Evolutionary conservation across 129 eudicot species (phyloP).

Genomic region (Centella asiatica): DNA sequence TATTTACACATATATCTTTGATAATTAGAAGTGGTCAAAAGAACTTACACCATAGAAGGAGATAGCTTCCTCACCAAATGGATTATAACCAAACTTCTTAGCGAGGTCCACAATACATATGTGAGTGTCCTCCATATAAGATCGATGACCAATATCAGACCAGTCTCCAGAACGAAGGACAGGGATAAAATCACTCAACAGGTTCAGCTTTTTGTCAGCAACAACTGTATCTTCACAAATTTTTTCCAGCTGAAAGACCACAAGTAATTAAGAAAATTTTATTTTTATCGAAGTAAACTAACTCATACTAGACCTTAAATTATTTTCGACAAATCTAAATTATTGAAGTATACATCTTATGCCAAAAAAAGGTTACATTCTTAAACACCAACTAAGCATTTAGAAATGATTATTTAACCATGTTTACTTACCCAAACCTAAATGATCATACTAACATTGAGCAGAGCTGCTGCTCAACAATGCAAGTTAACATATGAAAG

Average conservation of each 20-base stretch:
- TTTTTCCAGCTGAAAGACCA: conserved; percentile 56
- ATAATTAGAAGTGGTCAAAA: conserved; percentile 11
- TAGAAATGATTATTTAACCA: background rate
- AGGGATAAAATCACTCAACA: conserved; percentile 41
- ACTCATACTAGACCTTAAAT: background rate
- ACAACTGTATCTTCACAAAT: conserved; percentile 57
- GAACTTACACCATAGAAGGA: conserved; percentile 91
- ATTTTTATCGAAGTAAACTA: background rate
- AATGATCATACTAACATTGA: background rate
- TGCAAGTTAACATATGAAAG: background rate
- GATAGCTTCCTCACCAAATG: conserved; percentile 54
- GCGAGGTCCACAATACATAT: conserved; percentile 76
- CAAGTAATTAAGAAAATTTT: background rate
- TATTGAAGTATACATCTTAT: background rate
- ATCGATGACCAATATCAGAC: conserved; percentile 80
- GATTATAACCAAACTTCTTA: conserved; percentile 38
- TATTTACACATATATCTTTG: background rate
- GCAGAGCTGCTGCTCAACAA: background rate
- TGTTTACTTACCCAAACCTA: background rate
- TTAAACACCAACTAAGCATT: background rate
- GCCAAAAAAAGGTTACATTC: background rate
- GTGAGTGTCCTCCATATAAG: conserved; percentile 89
- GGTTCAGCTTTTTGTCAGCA: conserved; percentile 31
- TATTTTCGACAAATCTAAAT: too few relatives aligned
- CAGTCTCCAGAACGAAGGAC: conserved; percentile 79